Base-by-base conservation (phyloP, 23 red algal species). In the Gracilariopsis chorda region DNA sequence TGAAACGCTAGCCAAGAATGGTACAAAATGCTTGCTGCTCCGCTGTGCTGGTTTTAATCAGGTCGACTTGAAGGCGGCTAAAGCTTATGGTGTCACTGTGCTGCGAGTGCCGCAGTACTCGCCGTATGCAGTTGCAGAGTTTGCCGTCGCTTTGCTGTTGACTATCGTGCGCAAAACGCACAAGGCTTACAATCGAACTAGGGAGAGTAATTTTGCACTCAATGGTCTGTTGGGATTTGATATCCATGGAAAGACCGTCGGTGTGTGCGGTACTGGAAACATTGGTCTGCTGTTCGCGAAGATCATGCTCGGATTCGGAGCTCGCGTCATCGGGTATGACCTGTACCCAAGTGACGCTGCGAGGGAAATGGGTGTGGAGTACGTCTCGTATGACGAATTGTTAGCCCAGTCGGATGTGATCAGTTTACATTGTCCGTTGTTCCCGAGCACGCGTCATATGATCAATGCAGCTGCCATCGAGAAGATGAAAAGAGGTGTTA, bases 41-140 rank as follows among this genome's bases (percentile, higher is more conserved):
- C 86, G 93, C 27, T 95, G 93, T 51, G 93, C 93, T 58, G 93
- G 93, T 37, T 95, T 84, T 21, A 90, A 95, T 58, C 86, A 95
- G 21, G 93, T 95, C n/a, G 93, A 95, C 56, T 11, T 95, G 33
- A 51, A 60, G 24, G 78, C 83, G 0, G 93, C 93, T 30, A 51
- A 56, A 12, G 42, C 60, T 43, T 63, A 90, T 27, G 77, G 86
- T 10, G 41, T 95, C 44, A 46, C 77, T 27, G 93, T 95, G 6
- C 60, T 85, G 11, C 86, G 93, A 40, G 93, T 95, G 25, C 93
- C 93, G 19, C 71, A 70, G 25, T 95, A 95, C 72, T 95, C 93
- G 4, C 93, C 93, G 46, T 84, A 73, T 35, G 93, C 93, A 10
- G 93, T 95, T 3, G 93, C 71, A 41, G 93, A 95, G 52, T 87